Evolutionary conservation across 129 eudicot genomes (phyloP).

Genomic region (Flaveria linearis): DNA sequence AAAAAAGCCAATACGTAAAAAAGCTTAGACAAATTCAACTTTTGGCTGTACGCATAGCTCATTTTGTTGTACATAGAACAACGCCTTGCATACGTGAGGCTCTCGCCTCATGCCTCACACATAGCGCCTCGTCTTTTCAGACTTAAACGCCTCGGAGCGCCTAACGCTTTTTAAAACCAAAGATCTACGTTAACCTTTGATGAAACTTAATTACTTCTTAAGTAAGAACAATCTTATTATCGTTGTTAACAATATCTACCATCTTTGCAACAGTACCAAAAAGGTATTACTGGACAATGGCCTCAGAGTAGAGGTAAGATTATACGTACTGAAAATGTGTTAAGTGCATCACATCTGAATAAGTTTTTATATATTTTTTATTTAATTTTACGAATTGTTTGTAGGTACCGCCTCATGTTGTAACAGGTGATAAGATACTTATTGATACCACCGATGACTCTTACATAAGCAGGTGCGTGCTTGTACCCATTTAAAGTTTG

Average conservation of each 20-base stretch:
- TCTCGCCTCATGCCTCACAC: no score
- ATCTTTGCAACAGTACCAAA: constrained; percentile 57
- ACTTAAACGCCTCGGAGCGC: no score
- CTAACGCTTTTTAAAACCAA: no score
- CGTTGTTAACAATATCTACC: neutral
- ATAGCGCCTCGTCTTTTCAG: no score
- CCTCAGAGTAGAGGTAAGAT: constrained; percentile 69
- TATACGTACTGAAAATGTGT: constrained; percentile 1
- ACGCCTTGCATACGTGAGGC: no score
- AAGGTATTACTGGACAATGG: constrained; percentile 89
- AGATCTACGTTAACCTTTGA: neutral
- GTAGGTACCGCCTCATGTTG: constrained; percentile 85
- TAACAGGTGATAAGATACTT: constrained; percentile 65
- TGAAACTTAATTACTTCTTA: constrained; percentile 5
- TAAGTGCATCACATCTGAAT: neutral
- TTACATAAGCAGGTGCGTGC: constrained; percentile 63
- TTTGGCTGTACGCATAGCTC: no score
- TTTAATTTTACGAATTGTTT: neutral
- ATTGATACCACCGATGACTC: constrained; percentile 63
- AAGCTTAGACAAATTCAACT: no score
- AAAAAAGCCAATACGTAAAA: no score
- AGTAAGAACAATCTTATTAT: neutral
- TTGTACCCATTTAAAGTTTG: constrained; percentile 11
- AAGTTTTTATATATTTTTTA: neutral
- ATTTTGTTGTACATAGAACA: no score